Conservation (phyloP, 306 rosid genomes). For the Citrullus mucosospermus region DNA sequence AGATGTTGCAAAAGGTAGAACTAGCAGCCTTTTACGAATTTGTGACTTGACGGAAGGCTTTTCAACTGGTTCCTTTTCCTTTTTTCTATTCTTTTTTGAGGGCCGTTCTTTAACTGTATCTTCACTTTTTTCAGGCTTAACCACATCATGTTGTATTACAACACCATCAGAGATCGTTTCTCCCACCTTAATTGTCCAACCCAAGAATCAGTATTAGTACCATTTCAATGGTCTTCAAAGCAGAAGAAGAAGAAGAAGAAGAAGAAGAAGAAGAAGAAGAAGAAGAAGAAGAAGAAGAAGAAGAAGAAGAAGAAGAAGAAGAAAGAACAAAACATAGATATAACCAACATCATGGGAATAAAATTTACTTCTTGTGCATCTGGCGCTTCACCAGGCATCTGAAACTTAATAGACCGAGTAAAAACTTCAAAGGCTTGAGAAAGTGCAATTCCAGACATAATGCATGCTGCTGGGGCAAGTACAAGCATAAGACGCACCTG, state of each 20-base stretch:
- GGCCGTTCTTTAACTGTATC: constrained; percentile 66
- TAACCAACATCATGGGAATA: constrained; percentile 6
- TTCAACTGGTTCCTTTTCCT: constrained; percentile 72
- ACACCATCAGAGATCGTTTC: constrained; percentile 39
- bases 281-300: background rate
- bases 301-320: background rate
- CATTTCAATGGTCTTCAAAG: constrained; percentile 3
- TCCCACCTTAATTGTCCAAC: constrained; percentile 40
- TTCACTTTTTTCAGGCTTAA: constrained; percentile 52
- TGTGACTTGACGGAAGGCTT: constrained; percentile 56
- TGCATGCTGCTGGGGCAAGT: constrained; percentile 98
- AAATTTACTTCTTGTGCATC: constrained; percentile 29
- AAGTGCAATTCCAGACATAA: constrained; percentile 94
- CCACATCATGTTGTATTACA: constrained; percentile 33
- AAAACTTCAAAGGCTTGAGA: constrained; percentile 94
- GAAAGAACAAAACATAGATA: background rate
- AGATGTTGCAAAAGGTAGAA: constrained; percentile 85
- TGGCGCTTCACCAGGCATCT: constrained; percentile 45
- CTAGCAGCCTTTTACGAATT: constrained; percentile 71
- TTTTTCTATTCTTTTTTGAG: constrained; percentile 59
- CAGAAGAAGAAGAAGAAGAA: constrained; percentile 2
- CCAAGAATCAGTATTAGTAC: constrained; percentile 15
- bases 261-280: background rate
- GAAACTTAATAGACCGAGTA: constrained; percentile 84
- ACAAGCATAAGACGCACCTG: constrained; percentile 99